A percentile compares a stretch with the other conserved stretches of the same genome.
Evolutionary conservation across 2,329 filamentous ascomycete genomes (phyloP).

Genomic region (Coniochaeta sp.): DNA sequence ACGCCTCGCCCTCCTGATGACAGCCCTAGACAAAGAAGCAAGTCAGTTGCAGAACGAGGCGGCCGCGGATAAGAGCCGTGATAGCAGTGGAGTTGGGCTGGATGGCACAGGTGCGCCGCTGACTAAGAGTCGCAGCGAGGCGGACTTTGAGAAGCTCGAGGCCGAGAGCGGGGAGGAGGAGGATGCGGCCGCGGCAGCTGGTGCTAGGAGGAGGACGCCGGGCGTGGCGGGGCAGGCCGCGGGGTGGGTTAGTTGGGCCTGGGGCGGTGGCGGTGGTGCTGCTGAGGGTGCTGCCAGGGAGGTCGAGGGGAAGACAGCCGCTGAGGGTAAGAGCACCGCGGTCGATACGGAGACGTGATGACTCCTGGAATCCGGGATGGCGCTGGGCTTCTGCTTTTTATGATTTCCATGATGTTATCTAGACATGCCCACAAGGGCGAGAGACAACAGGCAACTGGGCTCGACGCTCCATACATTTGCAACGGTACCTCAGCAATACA

Average conservation of each 20-base stretch:
- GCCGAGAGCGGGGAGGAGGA: slow-evolving; percentile 57
- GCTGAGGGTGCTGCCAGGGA: slow-evolving; percentile 11
- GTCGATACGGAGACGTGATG: slow-evolving; percentile 26
- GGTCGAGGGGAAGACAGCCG: slow-evolving; percentile 11
- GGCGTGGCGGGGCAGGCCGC: slow-evolving; percentile 15
- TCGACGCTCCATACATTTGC: too few relatives aligned
- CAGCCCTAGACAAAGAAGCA: slow-evolving; percentile 74
- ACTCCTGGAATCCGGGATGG: neutral
- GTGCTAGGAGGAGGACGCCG: slow-evolving; percentile 11
- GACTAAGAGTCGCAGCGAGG: slow-evolving; percentile 77
- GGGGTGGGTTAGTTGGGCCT: slow-evolving; percentile 44
- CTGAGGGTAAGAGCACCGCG: slow-evolving; percentile 25
- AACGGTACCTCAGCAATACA: neutral
- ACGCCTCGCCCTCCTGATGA: slow-evolving; percentile 64
- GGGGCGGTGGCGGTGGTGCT: slow-evolving; percentile 22
- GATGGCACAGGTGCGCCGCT: slow-evolving; percentile 26
- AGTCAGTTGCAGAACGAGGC: slow-evolving; percentile 52
- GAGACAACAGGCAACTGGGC: too few relatives aligned
- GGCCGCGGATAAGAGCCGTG: slow-evolving; percentile 22
- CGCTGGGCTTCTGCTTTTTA: neutral
- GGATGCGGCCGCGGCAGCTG: slow-evolving; percentile 19
- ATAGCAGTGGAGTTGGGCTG: slow-evolving; percentile 5
- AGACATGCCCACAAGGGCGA: slow-evolving; percentile 3
- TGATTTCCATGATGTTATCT: slow-evolving; percentile 1
- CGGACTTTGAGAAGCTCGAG: slow-evolving; percentile 85